Base-by-base conservation (phyloP, 768 basidiomycete species). In the Heimioporus sp. region DNA sequence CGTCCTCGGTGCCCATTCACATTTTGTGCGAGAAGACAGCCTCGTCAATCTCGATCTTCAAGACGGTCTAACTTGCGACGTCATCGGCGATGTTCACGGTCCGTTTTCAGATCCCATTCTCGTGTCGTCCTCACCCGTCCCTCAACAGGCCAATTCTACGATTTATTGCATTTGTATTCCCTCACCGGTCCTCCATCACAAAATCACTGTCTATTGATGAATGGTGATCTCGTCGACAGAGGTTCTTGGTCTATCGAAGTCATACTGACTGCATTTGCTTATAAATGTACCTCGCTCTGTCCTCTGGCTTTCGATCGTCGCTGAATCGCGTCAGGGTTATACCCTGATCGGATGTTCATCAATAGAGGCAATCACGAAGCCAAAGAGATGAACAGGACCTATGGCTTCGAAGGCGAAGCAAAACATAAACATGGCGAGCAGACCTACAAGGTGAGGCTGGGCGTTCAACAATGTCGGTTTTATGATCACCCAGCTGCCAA, bases 311-410 rank as follows among this genome's bases (percentile, higher is more conserved):
- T 49, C 32, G n/a, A 36, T 35, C 17, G 42, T 21, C 44, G 49
- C 55, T 60, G 60, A 57, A 47, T 28, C 37, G 49, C n/a, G 28
- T 54, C 59, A 92, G 92, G 95, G 95, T 73, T 98, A 50, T 93
- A 91, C 71, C 96, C 96, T 4, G 82, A 82, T 51, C 82, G 76
- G 52, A 91, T 98, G 78, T 96, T 81, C 69, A 82, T 99, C 66
- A 98, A 99, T 68, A 83, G 96, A 57, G 96, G 96, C 16, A 98
- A 98, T 72, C 96, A 98, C 64, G 93, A 96, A 72, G 86, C 92
- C 53, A 90, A 91, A 67, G 94, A 98, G 42, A 98, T 99, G 97
- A 99, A 99, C 71, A 76, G 87, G 44, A 82, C 86, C 19, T 94
- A 96, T 68, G 93, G 93, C 1, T 95, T 95, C 63, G 92, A 96